Percentiles rank a stretch among this genome's conserved stretches.
Evolutionary conservation across 768 basidiomycete species (phyloP).

Genomic region (Xerocomus brunneocitrinus): DNA sequence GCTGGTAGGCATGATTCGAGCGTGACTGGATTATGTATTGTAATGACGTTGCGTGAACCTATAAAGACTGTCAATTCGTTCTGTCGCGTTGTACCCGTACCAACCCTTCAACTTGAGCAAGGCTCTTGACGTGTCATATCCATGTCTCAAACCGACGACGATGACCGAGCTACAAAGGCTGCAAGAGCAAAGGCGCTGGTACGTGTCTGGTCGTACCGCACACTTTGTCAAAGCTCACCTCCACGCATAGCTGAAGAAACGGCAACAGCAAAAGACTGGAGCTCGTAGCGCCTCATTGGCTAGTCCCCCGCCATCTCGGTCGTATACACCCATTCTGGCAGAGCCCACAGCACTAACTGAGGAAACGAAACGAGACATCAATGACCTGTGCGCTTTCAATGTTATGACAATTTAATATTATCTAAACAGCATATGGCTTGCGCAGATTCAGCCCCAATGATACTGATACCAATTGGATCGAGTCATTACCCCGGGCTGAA

Average conservation of each 20-base stretch:
- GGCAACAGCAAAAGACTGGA: conserved; percentile 63
- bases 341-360: conserved; percentile 34
- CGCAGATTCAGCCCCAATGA: conserved; percentile 44
- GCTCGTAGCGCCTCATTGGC: conserved; percentile 31
- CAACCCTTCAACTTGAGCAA: too few species aligned
- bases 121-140: conserved; percentile 4
- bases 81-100: conserved; percentile 1
- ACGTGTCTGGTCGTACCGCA: conserved; percentile 17
- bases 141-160: conserved; percentile 55
- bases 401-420: not conserved
- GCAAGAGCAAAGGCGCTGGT: conserved; percentile 85
- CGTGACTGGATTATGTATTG: not conserved
- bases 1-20: not conserved
- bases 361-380: conserved; percentile 46
- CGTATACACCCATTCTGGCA: conserved; percentile 49
- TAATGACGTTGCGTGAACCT: conserved; percentile 1
- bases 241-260: conserved; percentile 65
- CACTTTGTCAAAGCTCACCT: not conserved
- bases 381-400: conserved; percentile 55
- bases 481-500: conserved; percentile 48
- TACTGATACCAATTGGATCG: conserved; percentile 51
- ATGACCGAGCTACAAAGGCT: conserved; percentile 75
- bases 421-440: conserved; percentile 13
- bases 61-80: not conserved
- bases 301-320: conserved; percentile 44